These are phyloP conservation scores for Neocucurbitaria cava DNA, from an alignment of 2,329 filamentous ascomycete genomes.

Conservation along the genomic window DNA sequence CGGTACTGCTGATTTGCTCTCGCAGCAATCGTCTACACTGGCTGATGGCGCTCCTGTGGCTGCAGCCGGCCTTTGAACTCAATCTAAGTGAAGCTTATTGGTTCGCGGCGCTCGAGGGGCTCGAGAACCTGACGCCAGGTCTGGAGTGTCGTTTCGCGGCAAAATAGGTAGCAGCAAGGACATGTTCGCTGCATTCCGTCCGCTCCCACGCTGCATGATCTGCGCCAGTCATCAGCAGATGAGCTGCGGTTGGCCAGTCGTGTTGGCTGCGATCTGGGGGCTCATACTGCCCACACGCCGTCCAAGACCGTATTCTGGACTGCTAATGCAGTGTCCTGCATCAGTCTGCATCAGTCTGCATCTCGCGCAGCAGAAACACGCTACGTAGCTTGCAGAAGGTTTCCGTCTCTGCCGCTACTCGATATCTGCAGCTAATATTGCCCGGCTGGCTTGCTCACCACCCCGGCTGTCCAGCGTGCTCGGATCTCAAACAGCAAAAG, in stretches of 20 bases:
- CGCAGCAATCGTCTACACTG: constrained; percentile 48
- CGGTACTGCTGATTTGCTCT: constrained; percentile 51
- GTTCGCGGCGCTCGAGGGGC: constrained; percentile 26
- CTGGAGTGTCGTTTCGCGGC: constrained; percentile 38
- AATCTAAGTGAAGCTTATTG: constrained; percentile 45
- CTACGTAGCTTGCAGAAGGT: constrained; percentile 35
- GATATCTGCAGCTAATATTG: constrained; percentile 39
- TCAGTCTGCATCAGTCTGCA: constrained; percentile 33
- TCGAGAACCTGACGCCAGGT: constrained; percentile 42
- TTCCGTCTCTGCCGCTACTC: constrained; percentile 25
- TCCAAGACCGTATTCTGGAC: constrained; percentile 20
- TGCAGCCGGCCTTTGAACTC: constrained; percentile 43
- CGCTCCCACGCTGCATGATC: constrained; percentile 46
- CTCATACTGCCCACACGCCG: constrained; percentile 28
- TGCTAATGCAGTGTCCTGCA: constrained; percentile 34
- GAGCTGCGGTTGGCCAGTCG: constrained; percentile 37
- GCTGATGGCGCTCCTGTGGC: constrained; percentile 32
- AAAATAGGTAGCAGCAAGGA: constrained; percentile 43
- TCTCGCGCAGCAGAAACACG: constrained; percentile 38
- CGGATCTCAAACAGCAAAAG: constrained; percentile 47
- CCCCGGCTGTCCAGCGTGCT: constrained; percentile 31
- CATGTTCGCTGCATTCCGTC: constrained; percentile 41
- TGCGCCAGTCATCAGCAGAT: constrained; percentile 41
- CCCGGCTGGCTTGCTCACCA: constrained; percentile 32
- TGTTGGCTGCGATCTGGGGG: constrained; percentile 34